Evolutionary conservation across 805 yeast genomes (phyloP), one percentile per base, ranked within the genome.

Genomic region (Myxozyma melibiosi): DNA sequence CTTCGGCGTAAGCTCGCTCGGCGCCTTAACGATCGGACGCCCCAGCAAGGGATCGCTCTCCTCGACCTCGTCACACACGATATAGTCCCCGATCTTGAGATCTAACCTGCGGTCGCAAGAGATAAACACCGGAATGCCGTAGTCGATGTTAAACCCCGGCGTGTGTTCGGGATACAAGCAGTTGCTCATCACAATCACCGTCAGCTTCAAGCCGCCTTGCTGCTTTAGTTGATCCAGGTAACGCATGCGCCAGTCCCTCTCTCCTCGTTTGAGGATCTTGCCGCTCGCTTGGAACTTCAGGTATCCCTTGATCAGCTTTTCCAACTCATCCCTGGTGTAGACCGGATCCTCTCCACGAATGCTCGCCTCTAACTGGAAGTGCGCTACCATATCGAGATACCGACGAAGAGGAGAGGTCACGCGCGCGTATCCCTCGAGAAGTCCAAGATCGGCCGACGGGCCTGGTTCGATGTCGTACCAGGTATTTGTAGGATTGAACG

Each of bases 381-480:
- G 97, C 66, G 85, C 85, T 7, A 90, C 70, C 58, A 90, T 71
- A 69, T 92, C 98, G 5, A 86, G 84, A 63, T 81, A 86, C 62
- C 98, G 76, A 69, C 98, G 78, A 62, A 94, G 74, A 1, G 99
- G 98, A 0, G 97, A 90, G 0, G 98, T 91, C 7, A 88, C 85
- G 18, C 89, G 86, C 4, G 86, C 77, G 66, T 91, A 90, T 4
- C 73, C 68, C 0, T 72, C 61, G 8, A 22, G 30, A 20, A 46
- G 30, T 9, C 65, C 69, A 7, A 88, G 71, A 2, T 91, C 95
- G 33, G 28, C 20, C 16, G 52, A 18, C 9, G 58, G 46, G 4
- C 51, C 55, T 3, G 50, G 41, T 3, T 44, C 28, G 7, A 46
- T 35, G 25, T 16, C n/a, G 20, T 38, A 41, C 40, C 39, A 39